Base-by-base conservation (phyloP, 352 stramenopile genomes). In the Globisporangium irregulare region DNA sequence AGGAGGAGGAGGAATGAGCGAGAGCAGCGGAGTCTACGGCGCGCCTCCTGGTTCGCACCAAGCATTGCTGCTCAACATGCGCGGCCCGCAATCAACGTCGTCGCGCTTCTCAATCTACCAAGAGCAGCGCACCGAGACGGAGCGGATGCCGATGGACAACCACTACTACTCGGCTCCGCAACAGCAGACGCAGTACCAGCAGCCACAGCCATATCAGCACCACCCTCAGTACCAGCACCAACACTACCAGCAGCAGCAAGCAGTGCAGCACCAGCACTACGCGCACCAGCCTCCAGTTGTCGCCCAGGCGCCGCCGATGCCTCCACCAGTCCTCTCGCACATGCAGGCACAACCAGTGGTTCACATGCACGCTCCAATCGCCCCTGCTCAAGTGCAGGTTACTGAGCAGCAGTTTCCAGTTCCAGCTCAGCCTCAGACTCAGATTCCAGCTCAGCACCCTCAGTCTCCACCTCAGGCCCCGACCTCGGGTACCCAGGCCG, bases 51-150 rank as follows among this genome's bases (percentile, higher is more conserved):
- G 55, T 4, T 69, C 55, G 54, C 64, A 69, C 55, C 64, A 69
- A 50, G 64, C 64, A 32, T 43, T 69, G 10, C 14, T 69, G 29
- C 43, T 69, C 36, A 64, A 63, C 58, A 69, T 69, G 64, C 64
- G 64, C 8, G 55, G 54, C 4, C 63, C 43, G 18, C 32, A n/a
- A 6, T 15, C 43, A 8, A 6, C 43, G 29, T 24, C 64, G 22
- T 59, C 64, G 12, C 64, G 64, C 64, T 69, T 64, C 29, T 54
- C 55, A n/a, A 69, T 69, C 12, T 69, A 57, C 27, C 65, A 70
- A 4, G 57, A 70, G 48, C 56, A 38, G 6, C 41, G 48, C 36
- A 20, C 10, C 9, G 58, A 66, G 6, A 8, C 48, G 0, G 56
- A 65, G 5, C 55, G 63, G 9, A 24, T 48, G 10, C 8, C 53